Evolutionary conservation across 2,329 filamentous ascomycete genomes (phyloP), one percentile per base, ranked within the genome.

Genomic region (Paraconiothyrium brasiliense): DNA sequence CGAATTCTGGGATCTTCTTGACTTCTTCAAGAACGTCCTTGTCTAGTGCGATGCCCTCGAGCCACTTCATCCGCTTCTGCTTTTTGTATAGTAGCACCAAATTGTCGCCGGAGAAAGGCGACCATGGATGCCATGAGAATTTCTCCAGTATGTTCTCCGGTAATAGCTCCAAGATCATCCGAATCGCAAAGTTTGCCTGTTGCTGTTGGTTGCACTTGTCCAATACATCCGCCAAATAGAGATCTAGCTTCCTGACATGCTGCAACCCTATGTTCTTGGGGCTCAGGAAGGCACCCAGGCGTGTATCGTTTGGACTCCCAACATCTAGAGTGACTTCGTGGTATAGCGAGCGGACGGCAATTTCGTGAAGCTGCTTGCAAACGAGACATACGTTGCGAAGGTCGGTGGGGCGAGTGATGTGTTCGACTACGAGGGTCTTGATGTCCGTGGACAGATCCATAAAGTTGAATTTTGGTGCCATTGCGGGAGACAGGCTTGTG

Each of bases 121-220:
- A 76, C 82, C 82, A 84, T 16, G 82, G 82, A 69, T 82, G 81
- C 83, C 83, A 84, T 62, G 79, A 82, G 72, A 84, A 84, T 62
- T 81, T 80, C 62, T 84, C 82, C 27, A 84, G 73, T 39, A 80
- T 80, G 62, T 84, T 78, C 55, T 83, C 80, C 1, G 83, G 83
- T 39, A 84, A 68, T 63, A 83, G 78, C 62, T 84, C 82, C 20
- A 84, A 61, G 20, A 84, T 77, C 79, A 84, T 82, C 48, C 82
- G 79, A 22, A 81, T 80, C 0, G 81, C 80, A 57, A 84, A 82
- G 57, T 82, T 76, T 43, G 82, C 82, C 63, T 82, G 81, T 58
- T 80, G 76, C 56, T 80, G 62, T 67, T 80, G 78, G 20, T 81
- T 80, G 69, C 79, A 81, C 55, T 80, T 78, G 61, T 84, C 81